Base-by-base conservation (phyloP, 495 filamentous ascomycete species). In the Zalerion maritima region DNA sequence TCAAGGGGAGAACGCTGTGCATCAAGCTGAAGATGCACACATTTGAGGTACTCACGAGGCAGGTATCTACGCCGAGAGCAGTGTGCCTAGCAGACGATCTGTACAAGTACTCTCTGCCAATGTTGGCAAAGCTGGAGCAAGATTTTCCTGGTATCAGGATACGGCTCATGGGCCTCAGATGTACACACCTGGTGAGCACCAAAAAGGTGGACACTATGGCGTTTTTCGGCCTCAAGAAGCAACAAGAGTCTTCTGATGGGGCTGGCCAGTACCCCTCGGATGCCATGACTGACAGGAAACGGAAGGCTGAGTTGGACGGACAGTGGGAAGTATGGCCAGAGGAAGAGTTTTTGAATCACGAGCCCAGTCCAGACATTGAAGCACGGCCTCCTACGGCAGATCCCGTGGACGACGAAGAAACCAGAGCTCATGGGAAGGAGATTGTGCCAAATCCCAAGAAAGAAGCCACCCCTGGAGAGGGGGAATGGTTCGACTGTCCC, bases 21-120 rank as follows among this genome's bases (percentile, higher is more conserved):
- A 50, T 99, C 12, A 99, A 99, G 52, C 68, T 94, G 27, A 99
- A 99, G 48, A 59, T 96, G 7, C 83, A 93, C 42, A 91, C 81
- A 0, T 99, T 85, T 42, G 83, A 94, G 49, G 86, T 96, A 6
- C 58, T 81, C 11, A 89, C 84, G 0, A 59, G 89, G 20, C 89
- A 97, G 47, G 66, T 68, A 8, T 65, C 78, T 21, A 71, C 77
- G 6, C 72, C 81, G 2, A 75, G 76, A 40, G 74, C 83, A 0
- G 64, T 94, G 4, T 64, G 49, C 17, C 52, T 61, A 1, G 76
- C 81, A 0, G 78, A 91, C 23, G 89, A 97, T 38, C 54, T 96
- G 9, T 99, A 87, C 48, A 69, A 66, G 12, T 82, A 73, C 46
- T 54, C 81, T 0, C 36, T 92, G 5, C 91, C 86, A 0, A 91